Evolutionary conservation across 2,329 filamentous ascomycete genomes (phyloP), one percentile per base, ranked within the genome.

Genomic region (Lachnellula subtilissima): DNA sequence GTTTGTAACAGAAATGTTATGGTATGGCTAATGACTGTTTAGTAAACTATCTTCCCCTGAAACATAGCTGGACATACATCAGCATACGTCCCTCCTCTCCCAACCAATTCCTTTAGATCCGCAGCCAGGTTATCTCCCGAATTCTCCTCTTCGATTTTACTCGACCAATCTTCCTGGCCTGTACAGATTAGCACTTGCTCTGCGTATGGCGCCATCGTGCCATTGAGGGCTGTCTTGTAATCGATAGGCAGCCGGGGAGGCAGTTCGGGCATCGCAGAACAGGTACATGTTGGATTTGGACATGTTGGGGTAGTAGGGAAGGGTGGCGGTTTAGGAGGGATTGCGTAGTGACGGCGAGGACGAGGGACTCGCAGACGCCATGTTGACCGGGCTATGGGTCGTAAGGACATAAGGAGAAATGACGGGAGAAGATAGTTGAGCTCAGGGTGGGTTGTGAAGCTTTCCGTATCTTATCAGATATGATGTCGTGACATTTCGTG

Each of bases 151-250:
- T 96, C 91, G 60, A 97, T 95, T 55, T 83, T 82, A 67, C 88
- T 92, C 28, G 79, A 77, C 92, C 92, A 97, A 73, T 96, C 89
- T 32, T 79, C 74, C 58, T 84, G 83, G 4, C 90, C 91, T 0
- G 91, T 96, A 60, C 88, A 92, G 14, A 97, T 78, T 9, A 97
- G 73, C 3, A 97, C 81, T 64, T 97, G 91, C 71, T 95, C 87
- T 1, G 85, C 79, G 69, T 96, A 96, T 1, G 80, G 76, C 2
- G 87, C 78, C 74, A 96, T 92, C 5, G 88, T 87, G 12, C 89
- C 89, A 67, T 88, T 86, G 45, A 97, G 75, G 17, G 81, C 78
- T 40, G 82, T 82, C 58, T 82, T 79, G 64, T 80, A 78, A 68
- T 97, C 91, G 52, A 97, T 92, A 22, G 86, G 82, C 15, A 95